phyloP scores from a whole-genome alignment of 495 filamentous ascomycete genomes.

The Penicillium turbatum region DNA sequence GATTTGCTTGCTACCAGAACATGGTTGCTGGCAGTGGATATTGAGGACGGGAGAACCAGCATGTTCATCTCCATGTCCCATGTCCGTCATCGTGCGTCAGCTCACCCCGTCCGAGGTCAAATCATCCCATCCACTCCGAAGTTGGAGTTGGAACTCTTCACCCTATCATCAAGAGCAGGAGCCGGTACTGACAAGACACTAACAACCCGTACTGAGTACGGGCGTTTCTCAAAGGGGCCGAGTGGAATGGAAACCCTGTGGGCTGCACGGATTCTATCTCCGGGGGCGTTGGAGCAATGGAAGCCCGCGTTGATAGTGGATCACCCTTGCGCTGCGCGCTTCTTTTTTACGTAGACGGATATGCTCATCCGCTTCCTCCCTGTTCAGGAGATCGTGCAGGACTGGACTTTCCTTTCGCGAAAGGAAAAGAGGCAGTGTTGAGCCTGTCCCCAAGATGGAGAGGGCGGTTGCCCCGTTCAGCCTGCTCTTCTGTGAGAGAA shows the following conservation, averaged over 20 bases:
- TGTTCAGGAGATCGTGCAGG: background rate
- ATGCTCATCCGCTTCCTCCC: background rate
- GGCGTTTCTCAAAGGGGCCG: background rate
- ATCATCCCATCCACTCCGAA: too few species aligned
- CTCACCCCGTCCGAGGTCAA: too few species aligned
- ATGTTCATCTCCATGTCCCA: too few species aligned
- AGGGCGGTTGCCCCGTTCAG: too few species aligned
- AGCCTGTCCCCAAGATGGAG: too few species aligned
- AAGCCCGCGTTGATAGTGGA: background rate
- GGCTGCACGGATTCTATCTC: conserved; percentile 16
- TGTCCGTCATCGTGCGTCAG: too few species aligned
- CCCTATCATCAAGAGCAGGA: too few species aligned
- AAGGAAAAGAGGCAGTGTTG: background rate
- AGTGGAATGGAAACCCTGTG: conserved; percentile 5
- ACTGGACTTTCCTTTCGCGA: too few species aligned
- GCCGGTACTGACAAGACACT: background rate
- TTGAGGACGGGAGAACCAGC: background rate
- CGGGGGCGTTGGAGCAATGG: conserved; percentile 14
- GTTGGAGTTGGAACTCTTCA: too few species aligned
- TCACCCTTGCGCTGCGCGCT: background rate
- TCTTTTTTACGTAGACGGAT: background rate
- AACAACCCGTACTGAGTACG: background rate
- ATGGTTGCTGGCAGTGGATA: background rate
- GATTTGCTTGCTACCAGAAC: too few species aligned
- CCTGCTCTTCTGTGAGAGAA: background rate